phyloP scores from a whole-genome alignment of 805 yeast species.

The Saccharomycopsis sp. region DNA sequence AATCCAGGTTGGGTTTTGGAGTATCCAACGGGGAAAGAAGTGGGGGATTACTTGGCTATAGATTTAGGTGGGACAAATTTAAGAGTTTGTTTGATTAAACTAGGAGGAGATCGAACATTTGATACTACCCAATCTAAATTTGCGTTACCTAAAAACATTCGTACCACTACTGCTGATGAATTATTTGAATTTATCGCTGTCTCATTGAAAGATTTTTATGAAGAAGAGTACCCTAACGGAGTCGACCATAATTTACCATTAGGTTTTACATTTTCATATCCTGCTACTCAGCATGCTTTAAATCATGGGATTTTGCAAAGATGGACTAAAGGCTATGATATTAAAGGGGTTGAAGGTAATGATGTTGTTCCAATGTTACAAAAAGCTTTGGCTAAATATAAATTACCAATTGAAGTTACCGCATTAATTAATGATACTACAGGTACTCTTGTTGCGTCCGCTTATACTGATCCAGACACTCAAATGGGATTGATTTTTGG shows the following conservation, averaged over 20 bases:
- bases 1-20: slow-evolving; percentile 95
- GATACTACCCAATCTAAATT: slow-evolving; percentile 84
- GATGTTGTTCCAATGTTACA: slow-evolving; percentile 92
- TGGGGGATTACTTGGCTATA: slow-evolving; percentile 84
- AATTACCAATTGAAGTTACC: slow-evolving; percentile 77
- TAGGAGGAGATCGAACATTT: slow-evolving; percentile 78
- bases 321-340: slow-evolving; percentile 98
- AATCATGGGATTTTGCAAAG: slow-evolving; percentile 83
- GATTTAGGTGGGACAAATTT: slow-evolving; percentile 97
- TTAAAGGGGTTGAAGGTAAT: slow-evolving; percentile 86
- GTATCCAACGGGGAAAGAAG: slow-evolving; percentile 86
- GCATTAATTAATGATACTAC: slow-evolving; percentile 96
- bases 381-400: slow-evolving; percentile 53
- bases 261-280: slow-evolving; percentile 94
- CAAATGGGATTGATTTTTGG: slow-evolving; percentile 96
- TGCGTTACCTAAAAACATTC: slow-evolving; percentile 65
- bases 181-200: slow-evolving; percentile 84
- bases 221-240: slow-evolving; percentile 64
- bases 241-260: slow-evolving; percentile 48
- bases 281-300: slow-evolving; percentile 76
- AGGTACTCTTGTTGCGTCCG: slow-evolving; percentile 93
- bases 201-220: slow-evolving; percentile 63
- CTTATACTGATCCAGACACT: slow-evolving; percentile 82
- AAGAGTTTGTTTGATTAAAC: slow-evolving; percentile 81
- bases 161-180: slow-evolving; percentile 72